Evolutionary conservation across 768 basidiomycete genomes (phyloP), one percentile per base, ranked within the genome.

Genomic region (Tulasnella sp.): DNA sequence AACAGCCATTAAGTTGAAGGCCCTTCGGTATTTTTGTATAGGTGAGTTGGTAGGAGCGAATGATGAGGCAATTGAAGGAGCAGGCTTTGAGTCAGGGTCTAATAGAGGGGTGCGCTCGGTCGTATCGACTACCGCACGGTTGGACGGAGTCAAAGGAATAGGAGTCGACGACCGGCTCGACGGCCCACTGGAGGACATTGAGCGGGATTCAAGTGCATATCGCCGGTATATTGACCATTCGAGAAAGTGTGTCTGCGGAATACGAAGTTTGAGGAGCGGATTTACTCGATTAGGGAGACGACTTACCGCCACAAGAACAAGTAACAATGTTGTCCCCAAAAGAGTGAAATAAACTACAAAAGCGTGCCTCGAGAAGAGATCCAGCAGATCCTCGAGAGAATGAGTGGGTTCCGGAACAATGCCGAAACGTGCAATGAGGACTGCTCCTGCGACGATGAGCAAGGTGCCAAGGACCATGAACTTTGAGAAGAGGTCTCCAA

Each of bases 401-500:
- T 86, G 86, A 9, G 86, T 89, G 11, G 80, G 80, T 69, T 94
- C 91, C 17, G 86, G 82, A 0, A 97, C 88, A 62, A 92, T 88
- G 45, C 92, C 92, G 65, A 93, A 97, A 49, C 91, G 71, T 14
- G 86, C 91, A 58, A 97, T 90, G 59, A 93, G 75, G 39, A 87
- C 81, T 5, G 92, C 91, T 27, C 91, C 92, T 15, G 81, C 81
- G 0, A 88, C 86, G 61, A 97, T 91, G 66, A 93, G 74, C 40
- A 86, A 69, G 2, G 91, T 94, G 49, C 88, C 91, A n/a, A 88
- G 69, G 42, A 87, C 71, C 79, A 91, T 86, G 74, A 82, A 86
- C 1, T 77, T 77, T 4, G 88, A 87, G 70, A 93, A 90, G 19
- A 80, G 75, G 66, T 96, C 90, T 9, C 86, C 88, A 11, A 94